Conservation (phyloP, 2,329 filamentous ascomycete genomes). For the Lachnellula occidentalis region DNA sequence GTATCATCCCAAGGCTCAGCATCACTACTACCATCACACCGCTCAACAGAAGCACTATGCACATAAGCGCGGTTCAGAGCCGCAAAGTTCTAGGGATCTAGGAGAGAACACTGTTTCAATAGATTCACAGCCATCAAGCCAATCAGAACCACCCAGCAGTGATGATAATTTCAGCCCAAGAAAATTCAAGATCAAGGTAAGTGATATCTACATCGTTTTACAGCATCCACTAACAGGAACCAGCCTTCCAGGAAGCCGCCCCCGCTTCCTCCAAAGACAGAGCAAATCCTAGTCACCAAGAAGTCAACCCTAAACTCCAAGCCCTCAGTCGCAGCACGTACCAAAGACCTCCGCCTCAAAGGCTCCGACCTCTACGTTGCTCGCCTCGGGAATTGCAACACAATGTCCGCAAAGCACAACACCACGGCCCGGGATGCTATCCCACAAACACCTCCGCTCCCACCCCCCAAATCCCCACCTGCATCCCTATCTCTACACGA, state of each 20-base stretch:
- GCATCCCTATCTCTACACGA: conserved; percentile 40
- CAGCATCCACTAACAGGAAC: neutral
- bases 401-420: neutral
- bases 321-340: conserved; percentile 34
- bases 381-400: conserved; percentile 32
- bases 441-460: neutral
- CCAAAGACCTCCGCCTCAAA: conserved; percentile 40
- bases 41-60: conserved; percentile 22
- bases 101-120: neutral
- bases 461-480: conserved; percentile 3
- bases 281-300: conserved; percentile 19
- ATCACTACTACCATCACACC: conserved; percentile 22
- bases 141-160: neutral
- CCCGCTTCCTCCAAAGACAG: conserved; percentile 3
- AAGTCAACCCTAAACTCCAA: conserved; percentile 18
- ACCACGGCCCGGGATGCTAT: neutral
- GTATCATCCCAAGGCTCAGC: conserved; percentile 9
- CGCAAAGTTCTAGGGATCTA: conserved; percentile 3
- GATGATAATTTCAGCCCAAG: conserved; percentile 5
- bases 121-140: conserved; percentile 4
- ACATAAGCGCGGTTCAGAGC: conserved; percentile 16
- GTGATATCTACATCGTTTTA: neutral
- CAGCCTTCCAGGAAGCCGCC: conserved; percentile 8
- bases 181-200: conserved; percentile 12
- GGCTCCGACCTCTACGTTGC: conserved; percentile 48